Evolutionary conservation across 108 stramenopile genomes (phyloP).

Genomic region (Conticribra guillardii): DNA sequence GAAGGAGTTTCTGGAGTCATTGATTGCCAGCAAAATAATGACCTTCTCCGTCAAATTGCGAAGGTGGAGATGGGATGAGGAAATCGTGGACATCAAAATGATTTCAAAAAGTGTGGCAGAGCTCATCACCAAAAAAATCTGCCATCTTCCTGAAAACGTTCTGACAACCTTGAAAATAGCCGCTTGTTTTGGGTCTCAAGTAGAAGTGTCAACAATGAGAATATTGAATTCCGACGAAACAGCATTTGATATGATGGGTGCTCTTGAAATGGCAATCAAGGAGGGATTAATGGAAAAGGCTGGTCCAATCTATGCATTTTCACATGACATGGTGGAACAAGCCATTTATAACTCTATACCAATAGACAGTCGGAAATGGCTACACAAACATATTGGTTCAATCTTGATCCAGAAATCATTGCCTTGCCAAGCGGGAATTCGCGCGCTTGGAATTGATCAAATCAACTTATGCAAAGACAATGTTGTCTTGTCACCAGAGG

Average conservation of each 20-base stretch:
- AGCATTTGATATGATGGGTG: not conserved
- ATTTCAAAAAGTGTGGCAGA: slow-evolving; percentile 10
- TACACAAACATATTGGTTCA: slow-evolving; percentile 10
- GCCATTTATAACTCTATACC: slow-evolving; percentile 17
- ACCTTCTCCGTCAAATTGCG: slow-evolving; percentile 11
- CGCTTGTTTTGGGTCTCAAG: slow-evolving; percentile 10
- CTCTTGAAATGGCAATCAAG: not conserved
- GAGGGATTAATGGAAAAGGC: slow-evolving; percentile 22
- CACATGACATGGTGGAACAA: slow-evolving; percentile 11
- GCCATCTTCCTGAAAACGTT: not conserved
- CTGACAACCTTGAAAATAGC: slow-evolving; percentile 7
- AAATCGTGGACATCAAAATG: slow-evolving; percentile 2
- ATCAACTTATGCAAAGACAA: slow-evolving; percentile 20
- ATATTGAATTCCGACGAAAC: not conserved
- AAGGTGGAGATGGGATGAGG: slow-evolving; percentile 17
- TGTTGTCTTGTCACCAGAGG: not conserved
- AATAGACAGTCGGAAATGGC: not conserved
- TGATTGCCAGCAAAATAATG: slow-evolving; percentile 1
- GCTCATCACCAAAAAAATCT: slow-evolving; percentile 1
- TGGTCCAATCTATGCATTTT: slow-evolving; percentile 16
- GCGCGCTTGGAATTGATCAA: slow-evolving; percentile 4
- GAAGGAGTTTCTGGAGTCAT: slow-evolving; percentile 6
- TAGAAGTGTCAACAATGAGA: not conserved
- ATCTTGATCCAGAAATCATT: not conserved
- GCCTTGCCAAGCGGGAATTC: not conserved